Conservation (phyloP, 768 basidiomycete genomes). For the Auriscalpium vulgare region DNA sequence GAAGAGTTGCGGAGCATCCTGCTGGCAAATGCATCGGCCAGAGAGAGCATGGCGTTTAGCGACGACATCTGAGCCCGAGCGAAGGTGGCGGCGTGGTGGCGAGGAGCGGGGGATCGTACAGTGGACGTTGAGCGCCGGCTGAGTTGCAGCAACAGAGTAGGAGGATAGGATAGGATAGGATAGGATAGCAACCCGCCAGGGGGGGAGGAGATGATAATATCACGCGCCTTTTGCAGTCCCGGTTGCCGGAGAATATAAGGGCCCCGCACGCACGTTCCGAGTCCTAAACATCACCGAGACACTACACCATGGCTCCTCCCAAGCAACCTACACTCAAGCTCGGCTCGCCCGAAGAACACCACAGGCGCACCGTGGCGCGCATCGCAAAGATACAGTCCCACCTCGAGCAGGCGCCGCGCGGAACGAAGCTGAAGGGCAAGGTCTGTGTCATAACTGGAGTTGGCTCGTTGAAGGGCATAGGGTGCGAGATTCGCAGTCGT, state of each 20-base stretch:
- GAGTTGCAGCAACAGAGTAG: too few relatives aligned
- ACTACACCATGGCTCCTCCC: not conserved
- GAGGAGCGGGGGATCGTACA: not conserved
- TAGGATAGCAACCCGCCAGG: too few relatives aligned
- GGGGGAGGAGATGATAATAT: too few relatives aligned
- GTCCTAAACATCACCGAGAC: not conserved
- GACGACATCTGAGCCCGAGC: not conserved
- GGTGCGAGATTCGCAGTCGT: constrained; percentile 37
- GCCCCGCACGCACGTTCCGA: too few relatives aligned
- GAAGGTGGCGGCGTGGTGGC: not conserved
- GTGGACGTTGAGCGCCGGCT: not conserved
- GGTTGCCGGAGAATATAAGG: too few relatives aligned
- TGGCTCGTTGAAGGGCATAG: constrained; percentile 82
- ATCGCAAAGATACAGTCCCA: constrained; percentile 64
- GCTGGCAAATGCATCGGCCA: constrained; percentile 14
- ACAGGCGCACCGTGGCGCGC: constrained; percentile 54
- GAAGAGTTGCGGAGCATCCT: constrained; percentile 10
- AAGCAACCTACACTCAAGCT: constrained; percentile 2
- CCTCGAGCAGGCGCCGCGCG: constrained; percentile 43
- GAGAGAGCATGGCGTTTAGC: constrained; percentile 11
- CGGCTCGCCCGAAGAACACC: constrained; percentile 35
- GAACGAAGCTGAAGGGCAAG: constrained; percentile 58
- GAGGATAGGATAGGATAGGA: too few relatives aligned
- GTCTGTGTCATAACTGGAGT: constrained; percentile 87
- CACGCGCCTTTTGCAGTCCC: too few relatives aligned